Evolutionary conservation across 192 early-diverging fungal species (phyloP).

Genomic region (Backusella tarrabulga): DNA sequence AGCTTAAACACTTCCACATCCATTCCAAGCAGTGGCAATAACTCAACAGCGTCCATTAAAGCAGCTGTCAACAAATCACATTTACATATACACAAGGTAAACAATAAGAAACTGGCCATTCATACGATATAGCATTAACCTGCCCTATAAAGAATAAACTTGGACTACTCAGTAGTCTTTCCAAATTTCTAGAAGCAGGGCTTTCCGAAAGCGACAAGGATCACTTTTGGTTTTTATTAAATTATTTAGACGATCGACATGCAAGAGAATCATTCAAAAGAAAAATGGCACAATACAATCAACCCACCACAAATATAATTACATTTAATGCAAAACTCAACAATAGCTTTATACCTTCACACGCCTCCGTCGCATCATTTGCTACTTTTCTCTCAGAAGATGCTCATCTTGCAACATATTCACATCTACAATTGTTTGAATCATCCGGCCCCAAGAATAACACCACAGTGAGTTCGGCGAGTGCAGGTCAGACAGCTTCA

Average conservation of each 20-base stretch:
- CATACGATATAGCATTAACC: neutral
- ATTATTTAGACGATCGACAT: slow-evolving; percentile 45
- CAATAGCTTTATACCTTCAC: slow-evolving; percentile 18
- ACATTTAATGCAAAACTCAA: slow-evolving; percentile 1
- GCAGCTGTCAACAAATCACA: slow-evolving; percentile 26
- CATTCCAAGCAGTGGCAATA: neutral
- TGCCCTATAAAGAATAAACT: slow-evolving; percentile 43
- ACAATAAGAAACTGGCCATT: neutral
- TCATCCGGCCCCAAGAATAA: slow-evolving; percentile 15
- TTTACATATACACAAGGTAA: slow-evolving; percentile 33
- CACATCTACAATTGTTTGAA: slow-evolving; percentile 35
- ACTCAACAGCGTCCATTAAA: slow-evolving; percentile 24
- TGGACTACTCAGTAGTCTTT: slow-evolving; percentile 58
- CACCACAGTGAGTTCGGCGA: neutral
- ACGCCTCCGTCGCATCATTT: slow-evolving; percentile 13
- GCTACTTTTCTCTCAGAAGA: slow-evolving; percentile 20
- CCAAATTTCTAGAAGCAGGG: slow-evolving; percentile 53
- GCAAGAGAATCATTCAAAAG: slow-evolving; percentile 39
- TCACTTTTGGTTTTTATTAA: slow-evolving; percentile 52
- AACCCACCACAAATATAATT: slow-evolving; percentile 4
- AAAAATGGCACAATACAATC: neutral
- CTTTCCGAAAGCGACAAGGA: slow-evolving; percentile 42
- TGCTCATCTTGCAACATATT: slow-evolving; percentile 15
- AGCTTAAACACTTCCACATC: slow-evolving; percentile 32
- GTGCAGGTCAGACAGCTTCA: neutral